phyloP scores from a whole-genome alignment of 345 rosid genomes.

The Erucastrum elatum region DNA sequence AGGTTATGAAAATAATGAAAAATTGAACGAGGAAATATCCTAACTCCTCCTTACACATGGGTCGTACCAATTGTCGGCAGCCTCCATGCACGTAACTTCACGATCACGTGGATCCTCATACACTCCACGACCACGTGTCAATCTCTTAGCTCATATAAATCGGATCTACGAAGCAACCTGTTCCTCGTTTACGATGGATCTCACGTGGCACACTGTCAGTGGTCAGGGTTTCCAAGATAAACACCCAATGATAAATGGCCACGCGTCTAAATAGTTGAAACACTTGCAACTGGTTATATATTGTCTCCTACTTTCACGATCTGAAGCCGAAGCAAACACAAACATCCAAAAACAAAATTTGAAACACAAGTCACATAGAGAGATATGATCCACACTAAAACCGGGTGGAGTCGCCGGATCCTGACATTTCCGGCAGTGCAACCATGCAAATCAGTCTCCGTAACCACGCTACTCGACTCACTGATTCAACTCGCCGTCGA shows the following conservation, averaged over 20 bases:
- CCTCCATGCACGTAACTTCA: conserved; percentile 39
- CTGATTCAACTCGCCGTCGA: conserved; percentile 47
- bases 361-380: neutral
- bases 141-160: neutral
- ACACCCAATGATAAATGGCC: neutral
- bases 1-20: neutral
- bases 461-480: conserved; percentile 56
- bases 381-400: conserved; percentile 19
- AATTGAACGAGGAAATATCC: conserved; percentile 21
- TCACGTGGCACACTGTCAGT: conserved; percentile 23
- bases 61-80: conserved; percentile 45
- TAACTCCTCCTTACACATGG: conserved; percentile 18
- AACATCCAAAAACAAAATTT: conserved; percentile 20
- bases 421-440: conserved; percentile 70
- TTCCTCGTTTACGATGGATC: conserved; percentile 17
- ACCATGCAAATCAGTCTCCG: conserved; percentile 61
- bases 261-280: conserved; percentile 10
- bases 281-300: conserved; percentile 17
- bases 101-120: conserved; percentile 38
- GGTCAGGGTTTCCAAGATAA: conserved; percentile 32
- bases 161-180: conserved; percentile 27
- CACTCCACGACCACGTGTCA: conserved; percentile 40
- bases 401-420: conserved; percentile 53
- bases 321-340: conserved; percentile 3
- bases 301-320: neutral